These are phyloP conservation scores for Rhizopogon roseolus DNA, from an alignment of 768 basidiomycete genomes.

Conservation along the genomic window DNA sequence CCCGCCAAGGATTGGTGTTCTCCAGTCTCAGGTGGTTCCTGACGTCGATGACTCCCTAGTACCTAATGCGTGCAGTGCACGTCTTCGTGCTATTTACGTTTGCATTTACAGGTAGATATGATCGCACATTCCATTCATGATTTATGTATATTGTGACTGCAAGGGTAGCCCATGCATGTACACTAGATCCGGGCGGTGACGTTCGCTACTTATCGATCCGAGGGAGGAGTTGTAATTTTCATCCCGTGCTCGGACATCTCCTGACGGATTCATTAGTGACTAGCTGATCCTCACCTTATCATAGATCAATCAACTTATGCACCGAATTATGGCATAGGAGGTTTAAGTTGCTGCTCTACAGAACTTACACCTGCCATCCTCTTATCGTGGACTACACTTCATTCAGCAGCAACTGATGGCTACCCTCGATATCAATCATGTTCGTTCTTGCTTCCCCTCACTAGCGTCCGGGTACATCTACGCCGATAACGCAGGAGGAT, in stretches of 20 bases:
- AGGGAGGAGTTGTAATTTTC: too few relatives aligned
- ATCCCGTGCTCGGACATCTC: too few relatives aligned
- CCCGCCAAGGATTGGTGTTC: too few relatives aligned
- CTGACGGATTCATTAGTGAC: too few relatives aligned
- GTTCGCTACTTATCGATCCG: too few relatives aligned
- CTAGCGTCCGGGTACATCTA: constrained; percentile 57
- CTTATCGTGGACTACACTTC: not conserved
- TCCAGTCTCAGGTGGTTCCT: too few relatives aligned
- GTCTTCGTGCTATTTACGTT: not conserved
- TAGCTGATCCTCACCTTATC: too few relatives aligned
- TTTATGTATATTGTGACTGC: too few relatives aligned
- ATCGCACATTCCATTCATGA: too few relatives aligned
- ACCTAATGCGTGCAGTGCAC: not conserved
- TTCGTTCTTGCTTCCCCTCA: constrained; percentile 59
- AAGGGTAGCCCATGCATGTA: too few relatives aligned
- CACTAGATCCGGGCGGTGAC: too few relatives aligned
- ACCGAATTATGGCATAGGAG: not conserved
- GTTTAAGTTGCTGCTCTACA: not conserved
- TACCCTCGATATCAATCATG: constrained; percentile 43
- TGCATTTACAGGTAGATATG: not conserved
- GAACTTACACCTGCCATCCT: not conserved
- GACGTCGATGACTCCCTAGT: too few relatives aligned
- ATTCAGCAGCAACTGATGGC: constrained; percentile 10
- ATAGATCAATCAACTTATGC: not conserved
- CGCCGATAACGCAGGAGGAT: constrained; percentile 77